A percentile compares a stretch with the other conserved stretches of the same genome.
phyloP scores from a whole-genome alignment of 2,329 filamentous ascomycete species.

The Colletotrichum godetiae region DNA sequence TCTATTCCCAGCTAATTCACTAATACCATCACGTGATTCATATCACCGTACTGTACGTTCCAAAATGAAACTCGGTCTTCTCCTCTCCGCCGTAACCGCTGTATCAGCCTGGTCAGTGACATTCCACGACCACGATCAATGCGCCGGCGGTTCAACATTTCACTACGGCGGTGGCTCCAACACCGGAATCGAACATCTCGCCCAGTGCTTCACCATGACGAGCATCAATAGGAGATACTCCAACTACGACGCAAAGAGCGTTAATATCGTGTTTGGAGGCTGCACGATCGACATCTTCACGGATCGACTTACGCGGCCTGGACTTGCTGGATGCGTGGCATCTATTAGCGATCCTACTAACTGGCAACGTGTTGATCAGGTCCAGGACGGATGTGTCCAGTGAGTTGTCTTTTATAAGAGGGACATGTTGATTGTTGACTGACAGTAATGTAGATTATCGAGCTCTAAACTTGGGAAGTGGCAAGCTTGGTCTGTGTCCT shows the following conservation, averaged over 20 bases:
- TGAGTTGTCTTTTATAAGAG: background rate
- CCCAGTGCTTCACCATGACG: background rate
- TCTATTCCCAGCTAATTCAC: background rate
- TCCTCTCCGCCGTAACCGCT: background rate
- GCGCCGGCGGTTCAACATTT: background rate
- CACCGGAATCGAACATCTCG: background rate
- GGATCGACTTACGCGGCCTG: background rate
- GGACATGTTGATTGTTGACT: background rate
- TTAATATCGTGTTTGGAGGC: background rate
- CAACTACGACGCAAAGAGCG: background rate
- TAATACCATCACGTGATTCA: background rate
- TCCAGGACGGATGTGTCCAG: background rate
- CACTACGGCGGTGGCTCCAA: background rate
- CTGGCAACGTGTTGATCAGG: background rate
- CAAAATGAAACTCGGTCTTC: background rate
- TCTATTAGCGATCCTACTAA: background rate
- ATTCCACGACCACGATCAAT: background rate
- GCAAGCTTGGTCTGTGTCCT: background rate
- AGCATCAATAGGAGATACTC: background rate
- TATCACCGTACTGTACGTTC: fast-evolving
- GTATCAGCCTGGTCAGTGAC: background rate
- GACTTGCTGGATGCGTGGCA: background rate
- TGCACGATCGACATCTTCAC: background rate
- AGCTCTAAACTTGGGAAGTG: background rate
- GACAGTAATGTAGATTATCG: background rate